Evolutionary conservation across 257 asterid genomes (phyloP).

Genomic region (Capsicum chinense): DNA sequence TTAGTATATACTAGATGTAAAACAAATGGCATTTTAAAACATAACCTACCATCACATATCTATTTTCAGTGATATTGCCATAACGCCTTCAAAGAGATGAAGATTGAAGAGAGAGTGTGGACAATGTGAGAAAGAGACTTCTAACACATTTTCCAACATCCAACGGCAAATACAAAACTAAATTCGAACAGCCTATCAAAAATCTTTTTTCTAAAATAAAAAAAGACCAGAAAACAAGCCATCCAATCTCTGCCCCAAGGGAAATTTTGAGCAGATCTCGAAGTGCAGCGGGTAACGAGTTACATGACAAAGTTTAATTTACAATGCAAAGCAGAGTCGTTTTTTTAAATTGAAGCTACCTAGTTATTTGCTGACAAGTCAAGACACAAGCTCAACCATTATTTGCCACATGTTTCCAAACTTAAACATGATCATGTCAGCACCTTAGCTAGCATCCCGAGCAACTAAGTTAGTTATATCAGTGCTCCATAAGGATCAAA

Average conservation of each 20-base stretch:
- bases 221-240: neutral
- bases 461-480: neutral
- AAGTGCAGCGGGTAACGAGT: neutral
- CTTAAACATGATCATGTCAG: neutral
- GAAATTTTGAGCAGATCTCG: neutral
- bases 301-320: neutral
- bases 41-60: neutral
- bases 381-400: constrained; percentile 15
- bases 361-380: neutral
- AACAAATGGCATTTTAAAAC: neutral
- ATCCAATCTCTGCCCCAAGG: neutral
- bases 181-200: neutral
- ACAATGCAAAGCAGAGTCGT: neutral
- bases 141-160: constrained; percentile 18
- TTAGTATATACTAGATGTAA: neutral
- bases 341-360: neutral
- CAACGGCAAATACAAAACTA: constrained; percentile 12
- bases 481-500: neutral
- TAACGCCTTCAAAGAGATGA: neutral
- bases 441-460: neutral
- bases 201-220: neutral
- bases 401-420: neutral
- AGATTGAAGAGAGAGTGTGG: neutral
- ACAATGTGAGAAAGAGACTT: neutral
- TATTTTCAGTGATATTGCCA: neutral